A percentile compares a stretch with the other conserved stretches of the same genome.
Conservation (phyloP, 2,329 filamentous ascomycete species). For the Lasiodiplodia hormozganensis region DNA sequence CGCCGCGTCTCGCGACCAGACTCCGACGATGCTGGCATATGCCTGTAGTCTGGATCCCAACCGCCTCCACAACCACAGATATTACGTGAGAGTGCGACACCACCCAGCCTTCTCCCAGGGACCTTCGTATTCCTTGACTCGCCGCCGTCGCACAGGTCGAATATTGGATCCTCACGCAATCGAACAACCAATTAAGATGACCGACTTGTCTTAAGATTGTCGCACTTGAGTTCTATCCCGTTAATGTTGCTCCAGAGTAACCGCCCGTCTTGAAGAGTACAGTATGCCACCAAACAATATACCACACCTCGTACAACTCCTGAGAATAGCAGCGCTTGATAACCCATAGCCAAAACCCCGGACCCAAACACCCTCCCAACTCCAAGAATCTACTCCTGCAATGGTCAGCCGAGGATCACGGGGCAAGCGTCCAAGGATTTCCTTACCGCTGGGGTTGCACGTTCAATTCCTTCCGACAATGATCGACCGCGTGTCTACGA, state of each 20-base stretch:
- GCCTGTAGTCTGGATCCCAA: slow-evolving; percentile 17
- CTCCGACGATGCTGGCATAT: slow-evolving; percentile 10
- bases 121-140: slow-evolving; percentile 10
- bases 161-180: not conserved
- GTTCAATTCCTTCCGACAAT: slow-evolving; percentile 25
- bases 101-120: not conserved
- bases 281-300: slow-evolving; percentile 26
- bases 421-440: not conserved
- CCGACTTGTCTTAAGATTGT: slow-evolving; percentile 25
- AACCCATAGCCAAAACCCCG: not conserved
- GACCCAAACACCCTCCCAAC: slow-evolving; percentile 2
- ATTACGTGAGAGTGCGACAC: slow-evolving; percentile 17
- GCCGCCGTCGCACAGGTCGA: not conserved
- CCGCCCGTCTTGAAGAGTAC: slow-evolving; percentile 19
- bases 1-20: not conserved
- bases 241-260: slow-evolving; percentile 23
- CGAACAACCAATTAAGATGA: slow-evolving; percentile 13
- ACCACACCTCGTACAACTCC: slow-evolving; percentile 24
- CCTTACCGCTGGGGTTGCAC: slow-evolving; percentile 10
- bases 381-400: slow-evolving; percentile 6
- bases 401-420: slow-evolving; percentile 15
- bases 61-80: not conserved
- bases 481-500: slow-evolving; percentile 21
- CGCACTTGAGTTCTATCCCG: slow-evolving; percentile 22
- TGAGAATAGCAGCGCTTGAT: not conserved